These are phyloP conservation scores for Juglanconis oblonga DNA, from an alignment of 2,329 filamentous ascomycete species.

Conservation along the genomic window DNA sequence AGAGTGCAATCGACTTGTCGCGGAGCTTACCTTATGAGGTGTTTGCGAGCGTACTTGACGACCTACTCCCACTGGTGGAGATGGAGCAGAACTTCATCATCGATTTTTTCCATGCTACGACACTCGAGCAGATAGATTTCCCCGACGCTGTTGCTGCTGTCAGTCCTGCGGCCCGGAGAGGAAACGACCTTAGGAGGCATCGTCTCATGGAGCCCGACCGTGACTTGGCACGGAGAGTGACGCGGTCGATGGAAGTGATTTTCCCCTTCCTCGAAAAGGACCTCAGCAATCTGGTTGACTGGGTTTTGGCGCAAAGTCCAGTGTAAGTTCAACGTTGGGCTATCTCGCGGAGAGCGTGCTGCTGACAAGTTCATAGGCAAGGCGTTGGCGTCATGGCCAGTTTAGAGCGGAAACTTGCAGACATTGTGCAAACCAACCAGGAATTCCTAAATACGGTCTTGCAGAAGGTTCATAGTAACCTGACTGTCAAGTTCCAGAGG, in stretches of 20 bases:
- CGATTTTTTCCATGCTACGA: constrained; percentile 96
- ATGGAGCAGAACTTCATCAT: constrained; percentile 97
- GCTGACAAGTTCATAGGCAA: constrained; percentile 55
- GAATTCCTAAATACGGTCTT: constrained; percentile 79
- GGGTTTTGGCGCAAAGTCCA: constrained; percentile 76
- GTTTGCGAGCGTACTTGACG: constrained; percentile 76
- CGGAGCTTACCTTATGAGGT: constrained; percentile 75
- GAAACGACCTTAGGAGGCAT: constrained; percentile 69
- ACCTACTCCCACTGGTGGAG: constrained; percentile 77
- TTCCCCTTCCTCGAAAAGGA: constrained; percentile 80
- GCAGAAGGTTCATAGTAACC: constrained; percentile 72
- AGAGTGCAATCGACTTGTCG: constrained; percentile 32
- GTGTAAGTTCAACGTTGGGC: constrained; percentile 57
- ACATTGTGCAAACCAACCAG: constrained; percentile 86
- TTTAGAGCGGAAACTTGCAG: constrained; percentile 74
- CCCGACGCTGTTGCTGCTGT: constrained; percentile 69
- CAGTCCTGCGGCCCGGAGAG: constrained; percentile 64
- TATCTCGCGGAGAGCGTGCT: background rate
- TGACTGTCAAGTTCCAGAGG: constrained; percentile 75
- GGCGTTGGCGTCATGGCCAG: constrained; percentile 81
- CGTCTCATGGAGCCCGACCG: constrained; percentile 87
- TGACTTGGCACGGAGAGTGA: constrained; percentile 77
- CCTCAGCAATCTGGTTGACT: constrained; percentile 76
- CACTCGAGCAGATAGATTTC: constrained; percentile 77
- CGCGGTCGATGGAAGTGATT: constrained; percentile 84